Base-by-base conservation (phyloP, 2,329 filamentous ascomycete genomes). In the Colletotrichum lindemuthianum region DNA sequence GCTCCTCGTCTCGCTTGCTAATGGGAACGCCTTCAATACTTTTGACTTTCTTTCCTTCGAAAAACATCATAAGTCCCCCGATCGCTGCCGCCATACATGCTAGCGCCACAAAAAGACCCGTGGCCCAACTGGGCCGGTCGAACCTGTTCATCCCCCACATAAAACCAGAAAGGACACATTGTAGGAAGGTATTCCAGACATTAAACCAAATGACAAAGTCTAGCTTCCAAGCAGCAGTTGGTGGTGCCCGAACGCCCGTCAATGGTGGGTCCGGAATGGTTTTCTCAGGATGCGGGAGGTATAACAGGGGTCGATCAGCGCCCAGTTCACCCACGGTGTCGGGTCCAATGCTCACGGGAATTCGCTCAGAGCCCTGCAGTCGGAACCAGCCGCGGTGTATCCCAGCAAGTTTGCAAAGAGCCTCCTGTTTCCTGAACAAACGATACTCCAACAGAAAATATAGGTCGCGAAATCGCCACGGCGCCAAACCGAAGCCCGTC, bases 141-240 rank as follows among this genome's bases (percentile, higher is more conserved):
- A 88, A 89, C 24, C 91, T 82, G 72, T 92, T 91, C 76, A 91
- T 81, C 2, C 86, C 88, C 91, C 92, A 96, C 93, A 97, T 96
- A 78, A 93, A 91, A 3, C 86, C 89, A 8, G 88, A 90, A 2
- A 97, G 82, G 15, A 87, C 83, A 43, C 84, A 84, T 75, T 97
- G 93, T 48, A 96, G 83, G 59, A 94, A 84, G 0, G 92, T 96
- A 72, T 97, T 96, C 79, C 82, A 83, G 3, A 93, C 84, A 77
- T 93, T 93, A 70, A 89, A 84, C 90, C 90, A 94, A 40, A 96
- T 82, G 39, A 95, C 87, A 60, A 90, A 87, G 69, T 96, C 92
- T 72, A 97, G 80, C 76, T 92, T 94, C 91, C 92, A 95, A 10
- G 85, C 69, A 24, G 78, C 77, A 0, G 91, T 93, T 2, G 90